Evolutionary conservation across 2,329 filamentous ascomycete species (phyloP).

Genomic region (Aaosphaeria arxii): DNA sequence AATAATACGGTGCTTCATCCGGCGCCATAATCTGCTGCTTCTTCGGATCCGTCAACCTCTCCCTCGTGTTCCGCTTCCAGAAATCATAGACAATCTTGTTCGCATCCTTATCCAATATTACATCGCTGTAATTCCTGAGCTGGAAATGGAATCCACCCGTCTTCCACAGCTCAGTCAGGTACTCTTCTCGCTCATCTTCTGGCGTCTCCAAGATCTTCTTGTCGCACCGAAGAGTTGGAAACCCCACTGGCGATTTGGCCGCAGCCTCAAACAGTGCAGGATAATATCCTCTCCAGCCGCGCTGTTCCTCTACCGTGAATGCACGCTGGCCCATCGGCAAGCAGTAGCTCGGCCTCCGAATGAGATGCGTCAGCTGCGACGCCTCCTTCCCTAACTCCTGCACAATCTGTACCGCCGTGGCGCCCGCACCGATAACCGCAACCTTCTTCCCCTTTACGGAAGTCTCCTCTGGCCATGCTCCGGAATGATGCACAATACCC

Average conservation of each 20-base stretch:
- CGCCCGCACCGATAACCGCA: conserved; percentile 23
- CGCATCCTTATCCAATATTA: conserved; percentile 32
- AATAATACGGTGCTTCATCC: conserved; percentile 39
- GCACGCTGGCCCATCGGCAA: conserved; percentile 22
- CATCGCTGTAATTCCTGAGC: conserved; percentile 29
- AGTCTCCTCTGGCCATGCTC: conserved; percentile 34
- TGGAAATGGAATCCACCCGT: conserved; percentile 40
- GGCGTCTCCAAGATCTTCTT: conserved; percentile 11
- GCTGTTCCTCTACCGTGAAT: conserved; percentile 17
- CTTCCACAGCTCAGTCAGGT: conserved; percentile 22
- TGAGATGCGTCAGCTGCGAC: conserved; percentile 16
- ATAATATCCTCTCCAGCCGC: conserved; percentile 22
- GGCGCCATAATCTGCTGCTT: conserved; percentile 42
- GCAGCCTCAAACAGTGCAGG: conserved; percentile 13
- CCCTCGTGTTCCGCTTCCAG: conserved; percentile 47
- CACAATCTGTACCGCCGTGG: conserved; percentile 26
- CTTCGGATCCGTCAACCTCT: conserved; percentile 35
- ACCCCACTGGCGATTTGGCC: conserved; percentile 11
- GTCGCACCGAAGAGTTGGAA: conserved; percentile 9
- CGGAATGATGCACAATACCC: conserved; percentile 19
- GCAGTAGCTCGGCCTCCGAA: conserved; percentile 21
- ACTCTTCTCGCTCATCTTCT: conserved; percentile 11
- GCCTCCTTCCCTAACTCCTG: conserved; percentile 19
- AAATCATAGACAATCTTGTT: conserved; percentile 43
- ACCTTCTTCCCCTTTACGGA: conserved; percentile 19